Evolutionary conservation across 306 rosid species (phyloP), one percentile per base, ranked within the genome.

Genomic region (Cyamopsis tetragonoloba): DNA sequence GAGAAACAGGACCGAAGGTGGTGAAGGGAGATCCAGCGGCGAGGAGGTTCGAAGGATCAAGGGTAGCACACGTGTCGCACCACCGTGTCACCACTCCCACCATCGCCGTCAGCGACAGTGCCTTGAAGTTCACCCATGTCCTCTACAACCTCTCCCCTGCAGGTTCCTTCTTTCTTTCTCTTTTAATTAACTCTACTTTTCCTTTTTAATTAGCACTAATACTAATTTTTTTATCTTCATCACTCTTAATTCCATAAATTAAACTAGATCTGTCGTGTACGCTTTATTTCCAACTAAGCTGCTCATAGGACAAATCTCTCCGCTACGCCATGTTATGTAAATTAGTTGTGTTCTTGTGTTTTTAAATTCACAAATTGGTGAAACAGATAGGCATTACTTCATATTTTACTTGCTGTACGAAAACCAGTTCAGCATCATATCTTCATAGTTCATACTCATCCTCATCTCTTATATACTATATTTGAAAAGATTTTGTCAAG

Each of bases 141-240:
- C 92, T 92, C 62, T 89, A 89, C 74, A 92, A 92, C 28, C 98
- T 89, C 71, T 85, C 98, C 6, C 96, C 98, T 0, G 86, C 96
- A 54, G 98, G 98, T 91, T 47, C 55, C n/a, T n/a, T 55, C 14
- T 43, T 64, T 38, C 30, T 15, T 32, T 30, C 9, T 6, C 35
- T 57, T 48, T 31, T 3, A 32, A n/a, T n/a, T n/a, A n/a, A n/a
- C n/a, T n/a, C n/a, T n/a, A n/a, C n/a, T n/a, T n/a, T n/a, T n/a
- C n/a, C n/a, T n/a, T n/a, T n/a, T n/a, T n/a, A n/a, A n/a, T n/a
- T n/a, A n/a, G n/a, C n/a, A n/a, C n/a, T n/a, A n/a, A n/a, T n/a
- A n/a, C n/a, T 47, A 15, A 0, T 1, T 23, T 23, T 9, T 20
- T 20, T 10, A 0, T 15, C 13, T 18, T 4, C 1, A 18, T 2